These are phyloP conservation scores for Botrytis galanthina DNA, from an alignment of 2,329 filamentous ascomycete species.

Conservation along the genomic window DNA sequence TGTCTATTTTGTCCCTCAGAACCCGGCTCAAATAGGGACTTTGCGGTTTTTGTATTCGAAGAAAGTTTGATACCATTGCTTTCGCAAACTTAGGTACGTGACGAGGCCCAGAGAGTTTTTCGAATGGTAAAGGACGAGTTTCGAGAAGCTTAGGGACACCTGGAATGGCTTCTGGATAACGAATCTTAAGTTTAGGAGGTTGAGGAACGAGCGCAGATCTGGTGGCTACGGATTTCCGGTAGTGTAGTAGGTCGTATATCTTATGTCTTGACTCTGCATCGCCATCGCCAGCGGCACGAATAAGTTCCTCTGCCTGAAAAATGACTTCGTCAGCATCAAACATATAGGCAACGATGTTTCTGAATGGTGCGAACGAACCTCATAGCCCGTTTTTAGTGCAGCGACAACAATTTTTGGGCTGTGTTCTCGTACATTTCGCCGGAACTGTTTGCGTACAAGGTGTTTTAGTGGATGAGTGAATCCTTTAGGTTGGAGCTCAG, in stretches of 20 bases:
- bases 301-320: conserved; percentile 33
- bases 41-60: conserved; percentile 67
- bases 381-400: conserved; percentile 67
- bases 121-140: conserved; percentile 49
- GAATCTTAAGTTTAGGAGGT: conserved; percentile 18
- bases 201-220: conserved; percentile 15
- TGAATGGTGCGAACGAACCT: conserved; percentile 43
- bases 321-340: background rate
- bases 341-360: background rate
- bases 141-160: conserved; percentile 48
- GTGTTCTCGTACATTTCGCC: conserved; percentile 55
- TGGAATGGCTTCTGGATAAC: conserved; percentile 32
- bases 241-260: conserved; percentile 39
- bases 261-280: conserved; percentile 27
- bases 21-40: conserved; percentile 56
- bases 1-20: conserved; percentile 50
- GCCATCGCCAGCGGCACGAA: conserved; percentile 33
- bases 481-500: conserved; percentile 43
- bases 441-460: conserved; percentile 62
- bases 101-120: conserved; percentile 50
- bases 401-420: conserved; percentile 60
- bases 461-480: conserved; percentile 49
- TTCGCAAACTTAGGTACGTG: conserved; percentile 59
- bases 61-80: conserved; percentile 58
- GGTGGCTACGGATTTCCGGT: conserved; percentile 22